Evolutionary conservation across 129 eudicot species (phyloP).

Genomic region (Ambrosia artemisiifolia): DNA sequence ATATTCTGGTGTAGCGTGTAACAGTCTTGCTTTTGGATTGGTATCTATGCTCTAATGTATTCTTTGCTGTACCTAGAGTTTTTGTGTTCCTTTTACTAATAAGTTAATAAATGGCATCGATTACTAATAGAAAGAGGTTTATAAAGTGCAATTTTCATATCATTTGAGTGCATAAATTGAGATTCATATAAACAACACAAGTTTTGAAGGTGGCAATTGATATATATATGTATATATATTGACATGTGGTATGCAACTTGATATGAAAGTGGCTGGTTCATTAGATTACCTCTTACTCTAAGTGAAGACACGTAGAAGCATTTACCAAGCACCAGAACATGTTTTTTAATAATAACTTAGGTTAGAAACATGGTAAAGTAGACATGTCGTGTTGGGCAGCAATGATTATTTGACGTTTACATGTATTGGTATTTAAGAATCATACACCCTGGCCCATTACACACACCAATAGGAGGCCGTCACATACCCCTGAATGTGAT

Average conservation of each 20-base stretch:
- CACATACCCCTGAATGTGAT: no score
- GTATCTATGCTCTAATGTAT: conserved; percentile 55
- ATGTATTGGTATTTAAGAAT: no score
- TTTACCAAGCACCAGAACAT: no score
- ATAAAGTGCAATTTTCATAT: conserved; percentile 10
- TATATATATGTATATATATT: no score
- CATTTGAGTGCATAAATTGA: neutral
- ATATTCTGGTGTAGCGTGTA: conserved; percentile 32
- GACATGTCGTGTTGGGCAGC: neutral
- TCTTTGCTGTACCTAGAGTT: conserved; percentile 71
- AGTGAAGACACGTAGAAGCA: no score
- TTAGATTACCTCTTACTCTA: no score
- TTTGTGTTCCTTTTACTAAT: conserved; percentile 35
- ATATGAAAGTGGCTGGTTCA: no score
- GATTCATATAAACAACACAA: neutral
- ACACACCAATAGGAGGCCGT: no score
- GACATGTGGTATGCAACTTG: no score
- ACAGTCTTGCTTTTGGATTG: conserved; percentile 50
- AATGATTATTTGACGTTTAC: neutral
- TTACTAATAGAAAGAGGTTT: conserved; percentile 4
- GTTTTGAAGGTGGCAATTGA: neutral
- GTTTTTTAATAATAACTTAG: neutral
- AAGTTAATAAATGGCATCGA: conserved; percentile 41
- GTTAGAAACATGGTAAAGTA: neutral
- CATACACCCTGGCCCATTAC: no score